Evolutionary conservation across 768 basidiomycete genomes (phyloP).

Genomic region (Scleroderma bovista): DNA sequence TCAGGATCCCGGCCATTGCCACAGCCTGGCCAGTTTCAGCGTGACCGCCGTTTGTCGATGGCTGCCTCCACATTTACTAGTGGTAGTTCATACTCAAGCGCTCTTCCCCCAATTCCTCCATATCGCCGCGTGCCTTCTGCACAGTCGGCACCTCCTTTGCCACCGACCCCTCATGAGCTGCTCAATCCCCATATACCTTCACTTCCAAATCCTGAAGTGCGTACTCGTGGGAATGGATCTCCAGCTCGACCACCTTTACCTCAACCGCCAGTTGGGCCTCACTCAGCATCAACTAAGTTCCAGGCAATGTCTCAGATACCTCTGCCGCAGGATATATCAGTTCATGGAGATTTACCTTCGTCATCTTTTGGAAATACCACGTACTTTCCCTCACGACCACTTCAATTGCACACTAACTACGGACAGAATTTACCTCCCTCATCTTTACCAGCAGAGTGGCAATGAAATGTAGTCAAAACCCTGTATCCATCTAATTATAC

Average conservation of each 20-base stretch:
- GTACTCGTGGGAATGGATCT: conserved; percentile 19
- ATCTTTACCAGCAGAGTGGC: conserved; percentile 20
- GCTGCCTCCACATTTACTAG: conserved; percentile 15
- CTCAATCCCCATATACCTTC: conserved; percentile 14
- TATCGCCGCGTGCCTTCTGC: conserved; percentile 28
- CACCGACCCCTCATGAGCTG: conserved; percentile 21
- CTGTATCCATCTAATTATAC: conserved; percentile 9
- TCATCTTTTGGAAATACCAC: conserved; percentile 19
- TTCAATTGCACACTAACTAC: conserved; percentile 27
- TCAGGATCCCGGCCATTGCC: conserved; percentile 28
- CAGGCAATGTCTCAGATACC: conserved; percentile 33
- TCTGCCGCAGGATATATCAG: conserved; percentile 25
- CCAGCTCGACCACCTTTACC: conserved; percentile 48
- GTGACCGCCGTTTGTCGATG: conserved; percentile 27
- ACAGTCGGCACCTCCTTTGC: conserved; percentile 10
- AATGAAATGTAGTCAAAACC: conserved; percentile 14
- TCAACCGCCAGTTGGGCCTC: conserved; percentile 41
- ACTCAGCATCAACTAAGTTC: conserved; percentile 36
- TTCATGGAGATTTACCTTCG: conserved; percentile 20
- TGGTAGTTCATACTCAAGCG: conserved; percentile 13
- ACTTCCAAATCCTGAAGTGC: conserved; percentile 24
- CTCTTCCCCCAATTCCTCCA: conserved; percentile 20
- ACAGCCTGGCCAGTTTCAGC: conserved; percentile 26
- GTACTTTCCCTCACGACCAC: conserved; percentile 40
- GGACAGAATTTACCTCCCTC: conserved; percentile 25